These are phyloP conservation scores for Gossypium turneri DNA, from an alignment of 345 rosid species.

Conservation along the genomic window DNA sequence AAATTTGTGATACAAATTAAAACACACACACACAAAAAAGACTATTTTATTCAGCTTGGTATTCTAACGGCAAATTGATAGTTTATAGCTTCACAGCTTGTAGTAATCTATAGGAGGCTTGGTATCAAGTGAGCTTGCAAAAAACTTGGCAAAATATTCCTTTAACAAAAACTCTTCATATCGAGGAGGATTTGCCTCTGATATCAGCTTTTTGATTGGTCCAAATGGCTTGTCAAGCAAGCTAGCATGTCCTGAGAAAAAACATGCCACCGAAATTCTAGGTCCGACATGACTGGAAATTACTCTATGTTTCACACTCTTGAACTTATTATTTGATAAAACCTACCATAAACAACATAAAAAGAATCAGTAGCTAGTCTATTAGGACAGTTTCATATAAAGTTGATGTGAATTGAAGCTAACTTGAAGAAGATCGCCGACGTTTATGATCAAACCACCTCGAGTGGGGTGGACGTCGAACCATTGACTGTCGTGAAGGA, in stretches of 20 bases:
- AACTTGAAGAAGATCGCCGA: slow-evolving; percentile 23
- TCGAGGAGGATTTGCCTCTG: slow-evolving; percentile 21
- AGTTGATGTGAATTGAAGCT: background rate
- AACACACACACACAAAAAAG: too few species aligned
- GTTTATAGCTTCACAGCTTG: background rate
- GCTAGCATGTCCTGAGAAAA: background rate
- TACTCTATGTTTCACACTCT: slow-evolving; percentile 23
- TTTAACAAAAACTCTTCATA: slow-evolving; percentile 11
- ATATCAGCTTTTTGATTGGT: slow-evolving; percentile 22
- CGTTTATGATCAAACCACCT: background rate
- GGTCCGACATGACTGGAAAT: slow-evolving; percentile 1
- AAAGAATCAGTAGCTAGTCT: background rate
- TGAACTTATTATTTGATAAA: slow-evolving; percentile 22
- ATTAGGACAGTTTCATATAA: too few species aligned
- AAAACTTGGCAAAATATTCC: background rate
- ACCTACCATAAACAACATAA: slow-evolving; percentile 8
- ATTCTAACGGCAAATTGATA: background rate
- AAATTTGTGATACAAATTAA: background rate
- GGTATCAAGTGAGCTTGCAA: background rate
- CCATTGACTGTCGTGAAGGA: slow-evolving; percentile 12
- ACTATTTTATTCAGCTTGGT: background rate
- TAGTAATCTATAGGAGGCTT: slow-evolving; percentile 6
- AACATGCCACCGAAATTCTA: slow-evolving; percentile 17
- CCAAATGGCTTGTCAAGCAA: background rate
- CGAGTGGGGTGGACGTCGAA: slow-evolving; percentile 1